A percentile compares a stretch with the other conserved stretches of the same genome.
Conservation (phyloP, 176 grass and related monocot genomes). For the Neostapfia colusana region DNA sequence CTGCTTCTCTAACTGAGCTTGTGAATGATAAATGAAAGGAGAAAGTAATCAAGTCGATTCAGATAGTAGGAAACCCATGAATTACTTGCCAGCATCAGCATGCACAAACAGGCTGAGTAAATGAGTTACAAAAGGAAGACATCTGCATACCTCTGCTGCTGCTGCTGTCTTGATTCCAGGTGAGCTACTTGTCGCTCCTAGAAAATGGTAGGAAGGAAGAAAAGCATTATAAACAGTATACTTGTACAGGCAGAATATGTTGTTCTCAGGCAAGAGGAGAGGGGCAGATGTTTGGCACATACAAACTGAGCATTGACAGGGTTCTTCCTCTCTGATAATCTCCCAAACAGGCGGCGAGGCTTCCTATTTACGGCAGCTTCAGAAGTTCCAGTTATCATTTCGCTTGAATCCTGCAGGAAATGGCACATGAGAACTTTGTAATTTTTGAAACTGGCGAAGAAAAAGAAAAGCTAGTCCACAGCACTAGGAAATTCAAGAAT, state of each 20-base stretch:
- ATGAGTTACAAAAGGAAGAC: neutral
- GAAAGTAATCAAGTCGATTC: neutral
- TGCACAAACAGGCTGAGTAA: slow-evolving; percentile 9
- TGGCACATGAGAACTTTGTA: slow-evolving; percentile 26
- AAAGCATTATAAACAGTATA: slow-evolving; percentile 23
- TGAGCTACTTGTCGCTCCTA: slow-evolving; percentile 50
- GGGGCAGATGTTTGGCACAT: slow-evolving; percentile 14
- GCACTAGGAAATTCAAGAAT: neutral
- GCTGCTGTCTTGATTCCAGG: slow-evolving; percentile 47
- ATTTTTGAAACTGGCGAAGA: neutral
- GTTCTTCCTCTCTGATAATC: slow-evolving; percentile 52
- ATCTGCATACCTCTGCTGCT: slow-evolving; percentile 43
- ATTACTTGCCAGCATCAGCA: neutral
- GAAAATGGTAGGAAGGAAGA: slow-evolving; percentile 8
- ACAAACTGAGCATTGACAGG: slow-evolving; percentile 50
- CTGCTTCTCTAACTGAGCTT: slow-evolving; percentile 10
- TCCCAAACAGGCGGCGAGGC: slow-evolving; percentile 36
- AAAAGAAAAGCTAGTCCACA: neutral
- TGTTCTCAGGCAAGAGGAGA: neutral
- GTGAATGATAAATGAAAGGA: slow-evolving; percentile 1
- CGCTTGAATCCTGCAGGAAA: slow-evolving; percentile 46
- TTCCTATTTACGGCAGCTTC: slow-evolving; percentile 40
- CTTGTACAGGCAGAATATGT: neutral
- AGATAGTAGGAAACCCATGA: slow-evolving; percentile 31
- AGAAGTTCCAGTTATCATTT: slow-evolving; percentile 35